Percentiles rank a stretch among this genome's conserved stretches.
These are phyloP conservation scores for Lunasporangiospora selenospora DNA, from an alignment of 192 early-diverging fungal species.

Conservation along the genomic window DNA sequence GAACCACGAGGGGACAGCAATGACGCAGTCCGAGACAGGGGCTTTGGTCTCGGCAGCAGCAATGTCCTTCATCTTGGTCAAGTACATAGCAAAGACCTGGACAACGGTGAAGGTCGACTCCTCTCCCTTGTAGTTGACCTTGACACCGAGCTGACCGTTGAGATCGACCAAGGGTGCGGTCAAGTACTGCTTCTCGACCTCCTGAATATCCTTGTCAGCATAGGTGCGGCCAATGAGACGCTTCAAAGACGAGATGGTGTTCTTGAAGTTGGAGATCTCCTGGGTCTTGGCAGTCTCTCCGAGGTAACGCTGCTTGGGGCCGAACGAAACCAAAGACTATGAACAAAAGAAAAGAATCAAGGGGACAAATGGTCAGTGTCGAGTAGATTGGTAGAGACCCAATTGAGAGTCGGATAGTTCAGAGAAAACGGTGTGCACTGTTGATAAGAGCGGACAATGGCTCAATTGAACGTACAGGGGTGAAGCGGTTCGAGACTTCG, in stretches of 20 bases:
- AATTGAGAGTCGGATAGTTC: background rate
- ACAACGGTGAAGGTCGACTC: conserved; percentile 81
- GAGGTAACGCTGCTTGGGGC: conserved; percentile 92
- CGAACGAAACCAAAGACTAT: conserved; percentile 91
- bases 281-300: conserved; percentile 95
- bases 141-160: conserved; percentile 85
- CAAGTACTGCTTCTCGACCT: conserved; percentile 84
- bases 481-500: conserved; percentile 96
- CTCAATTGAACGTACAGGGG: conserved; percentile 81
- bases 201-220: conserved; percentile 83
- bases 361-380: background rate
- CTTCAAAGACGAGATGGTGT: conserved; percentile 91
- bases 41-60: conserved; percentile 81
- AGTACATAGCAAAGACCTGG: conserved; percentile 94
- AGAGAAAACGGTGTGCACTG: too few species aligned
- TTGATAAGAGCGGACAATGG: too few species aligned
- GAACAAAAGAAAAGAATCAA: background rate
- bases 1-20: conserved; percentile 95
- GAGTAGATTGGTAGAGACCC: background rate
- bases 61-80: conserved; percentile 91
- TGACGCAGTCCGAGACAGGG: conserved; percentile 92
- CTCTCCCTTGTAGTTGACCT: conserved; percentile 83
- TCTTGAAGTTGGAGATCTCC: conserved; percentile 98
- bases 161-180: conserved; percentile 83
- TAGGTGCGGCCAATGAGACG: conserved; percentile 89